These are phyloP conservation scores for Aureobasidium subglaciale DNA, from an alignment of 2,329 filamentous ascomycete species.

Conservation along the genomic window DNA sequence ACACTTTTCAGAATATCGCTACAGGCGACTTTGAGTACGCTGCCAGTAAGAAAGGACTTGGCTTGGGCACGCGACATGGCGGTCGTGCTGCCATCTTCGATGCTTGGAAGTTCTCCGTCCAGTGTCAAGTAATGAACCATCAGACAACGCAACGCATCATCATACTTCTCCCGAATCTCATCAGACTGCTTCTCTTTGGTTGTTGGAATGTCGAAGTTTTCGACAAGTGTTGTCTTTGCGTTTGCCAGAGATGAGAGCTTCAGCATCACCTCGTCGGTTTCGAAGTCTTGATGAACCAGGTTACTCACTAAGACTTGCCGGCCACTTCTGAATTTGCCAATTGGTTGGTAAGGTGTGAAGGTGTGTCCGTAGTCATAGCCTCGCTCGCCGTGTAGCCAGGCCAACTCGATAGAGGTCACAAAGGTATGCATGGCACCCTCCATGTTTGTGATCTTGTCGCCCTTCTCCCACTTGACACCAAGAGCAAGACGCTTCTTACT, in stretches of 20 bases:
- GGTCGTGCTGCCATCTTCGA: background rate
- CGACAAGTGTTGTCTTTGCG: background rate
- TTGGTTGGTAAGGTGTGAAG: background rate
- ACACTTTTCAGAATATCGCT: background rate
- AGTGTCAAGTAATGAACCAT: background rate
- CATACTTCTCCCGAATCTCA: background rate
- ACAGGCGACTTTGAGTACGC: background rate
- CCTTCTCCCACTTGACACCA: background rate
- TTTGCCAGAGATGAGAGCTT: background rate
- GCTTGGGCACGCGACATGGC: background rate
- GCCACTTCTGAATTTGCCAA: background rate
- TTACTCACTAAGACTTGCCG: constrained; percentile 5
- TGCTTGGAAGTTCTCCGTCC: background rate
- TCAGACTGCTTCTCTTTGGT: background rate
- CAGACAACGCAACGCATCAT: background rate
- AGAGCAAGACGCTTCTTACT: constrained; percentile 1
- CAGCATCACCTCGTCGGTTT: constrained; percentile 2
- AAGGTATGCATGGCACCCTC: constrained; percentile 12
- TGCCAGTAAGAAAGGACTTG: background rate
- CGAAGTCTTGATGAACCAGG: constrained; percentile 12
- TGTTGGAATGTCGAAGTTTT: background rate
- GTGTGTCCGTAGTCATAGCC: background rate
- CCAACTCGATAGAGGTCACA: constrained; percentile 4
- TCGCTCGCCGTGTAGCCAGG: background rate
- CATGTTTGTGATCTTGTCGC: constrained; percentile 13